Evolutionary conservation across 1,139 yeast species (phyloP).

Genomic region (Kodamaea derodonti): DNA sequence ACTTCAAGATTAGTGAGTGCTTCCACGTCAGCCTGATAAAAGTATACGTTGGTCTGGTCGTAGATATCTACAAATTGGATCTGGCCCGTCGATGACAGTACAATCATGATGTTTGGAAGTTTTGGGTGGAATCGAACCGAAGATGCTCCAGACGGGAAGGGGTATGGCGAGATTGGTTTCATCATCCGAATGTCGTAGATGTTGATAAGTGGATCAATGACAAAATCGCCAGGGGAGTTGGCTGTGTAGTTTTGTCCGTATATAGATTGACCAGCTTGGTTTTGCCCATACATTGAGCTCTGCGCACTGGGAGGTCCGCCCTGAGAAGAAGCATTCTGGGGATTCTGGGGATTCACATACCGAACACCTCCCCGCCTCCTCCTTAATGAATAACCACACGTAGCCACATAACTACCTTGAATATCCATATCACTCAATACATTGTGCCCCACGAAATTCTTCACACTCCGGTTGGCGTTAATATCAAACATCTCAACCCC

Average conservation of each 20-base stretch:
- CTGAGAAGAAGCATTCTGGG: no score
- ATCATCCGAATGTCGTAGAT: constrained; percentile 76
- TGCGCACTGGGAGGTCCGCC: no score
- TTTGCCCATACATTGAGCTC: neutral
- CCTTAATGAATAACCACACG: constrained; percentile 76
- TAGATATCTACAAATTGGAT: constrained; percentile 80
- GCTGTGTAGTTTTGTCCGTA: neutral
- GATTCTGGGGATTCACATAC: no score
- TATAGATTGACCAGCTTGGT: constrained; percentile 4
- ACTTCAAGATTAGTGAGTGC: constrained; percentile 58
- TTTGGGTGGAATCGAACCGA: constrained; percentile 85
- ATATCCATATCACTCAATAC: constrained; percentile 82
- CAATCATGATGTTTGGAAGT: constrained; percentile 70
- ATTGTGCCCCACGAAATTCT: constrained; percentile 67
- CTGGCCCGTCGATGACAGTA: constrained; percentile 76
- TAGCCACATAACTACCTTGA: constrained; percentile 69
- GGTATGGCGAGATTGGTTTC: constrained; percentile 73
- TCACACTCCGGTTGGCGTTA: constrained; percentile 47
- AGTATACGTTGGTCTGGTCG: constrained; percentile 64
- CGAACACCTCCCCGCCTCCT: no score
- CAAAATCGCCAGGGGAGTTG: constrained; percentile 19
- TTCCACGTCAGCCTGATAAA: constrained; percentile 57
- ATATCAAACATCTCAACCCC: constrained; percentile 77
- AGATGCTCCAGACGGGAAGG: constrained; percentile 89
- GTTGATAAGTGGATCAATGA: constrained; percentile 75